A percentile compares a stretch with the other conserved stretches of the same genome.
phyloP scores from a whole-genome alignment of 495 filamentous ascomycete genomes.

The Penicillium soppii region DNA sequence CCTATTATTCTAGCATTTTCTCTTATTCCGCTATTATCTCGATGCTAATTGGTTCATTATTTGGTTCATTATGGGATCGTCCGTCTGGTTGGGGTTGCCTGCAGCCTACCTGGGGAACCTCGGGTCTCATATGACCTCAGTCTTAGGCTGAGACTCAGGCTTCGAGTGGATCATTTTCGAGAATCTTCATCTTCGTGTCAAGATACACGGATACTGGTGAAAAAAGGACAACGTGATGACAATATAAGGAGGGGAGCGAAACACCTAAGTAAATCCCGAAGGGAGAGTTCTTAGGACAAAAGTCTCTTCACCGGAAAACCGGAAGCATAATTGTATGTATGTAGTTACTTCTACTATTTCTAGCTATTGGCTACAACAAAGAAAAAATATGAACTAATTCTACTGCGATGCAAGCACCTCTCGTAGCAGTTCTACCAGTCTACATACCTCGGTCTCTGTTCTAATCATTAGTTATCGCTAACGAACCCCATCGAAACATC shows the following conservation, averaged over 20 bases:
- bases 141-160: conserved; percentile 8
- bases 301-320: too few species aligned
- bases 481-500: conserved; percentile 1
- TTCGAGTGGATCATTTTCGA: not conserved
- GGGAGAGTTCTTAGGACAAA: too few species aligned
- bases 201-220: too few species aligned
- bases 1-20: not conserved
- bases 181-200: not conserved
- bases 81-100: conserved; percentile 14
- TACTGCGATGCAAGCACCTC: conserved; percentile 27
- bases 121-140: conserved; percentile 10
- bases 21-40: not conserved
- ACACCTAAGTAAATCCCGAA: too few species aligned
- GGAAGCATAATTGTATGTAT: too few species aligned
- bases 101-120: conserved; percentile 7
- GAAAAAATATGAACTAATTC: too few species aligned
- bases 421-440: conserved; percentile 48
- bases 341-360: too few species aligned
- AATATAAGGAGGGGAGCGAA: too few species aligned
- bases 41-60: conserved; percentile 15
- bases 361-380: too few species aligned
- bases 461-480: conserved; percentile 16
- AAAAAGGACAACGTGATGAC: too few species aligned
- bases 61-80: too few species aligned
- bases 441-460: conserved; percentile 55